Base-by-base conservation (phyloP, 78 protist species). In the Dictyostelium capitatum region DNA sequence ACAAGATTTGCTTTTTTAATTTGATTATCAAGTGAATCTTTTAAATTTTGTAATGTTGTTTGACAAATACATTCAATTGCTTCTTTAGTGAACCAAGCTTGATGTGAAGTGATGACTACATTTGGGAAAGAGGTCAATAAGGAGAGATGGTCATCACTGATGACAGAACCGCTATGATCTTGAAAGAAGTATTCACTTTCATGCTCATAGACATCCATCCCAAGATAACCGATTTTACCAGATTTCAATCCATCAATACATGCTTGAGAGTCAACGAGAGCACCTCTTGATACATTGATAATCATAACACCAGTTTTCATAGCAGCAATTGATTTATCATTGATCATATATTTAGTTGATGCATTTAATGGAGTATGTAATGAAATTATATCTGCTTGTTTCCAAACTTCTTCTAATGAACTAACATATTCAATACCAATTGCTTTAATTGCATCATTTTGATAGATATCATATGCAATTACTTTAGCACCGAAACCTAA, bases 191-290 rank as follows among this genome's bases (percentile, higher is more conserved):
- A 64, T 23, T 43, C 92, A 6, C 20, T 28, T 82, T 97, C 99
- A 4, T 92, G 81, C 30, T 97, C 99, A 85, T 96, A 96, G 65
- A 97, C 99, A 73, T 97, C 99, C 37, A 97, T 53, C 69, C 96
- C 96, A 17, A 96, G 93, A n/a, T 82, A 79, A 12, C 95, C 92
- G 62, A 97, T 89, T 69, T 95, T 62, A 19, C 95, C 96, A 54
- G 89, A 53, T 77, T 89, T 84, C 7, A 97, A 51, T 4, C 94
- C 98, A 12, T 65, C 73, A 50, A 97, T 70, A 17, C 92, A 83
- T 15, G 87, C 99, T 6, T 82, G 23, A 10, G 98, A 77, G 79
- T 97, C 91, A 23, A 97, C 32, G 47, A 97, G 72, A 19, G 83
- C 98, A 28, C 99, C 99, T 56, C 99, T 95, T 25, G 95, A 59